Base-by-base conservation (phyloP, 1,284 basidiomycete genomes). In the Ceratobasidium sp. region DNA sequence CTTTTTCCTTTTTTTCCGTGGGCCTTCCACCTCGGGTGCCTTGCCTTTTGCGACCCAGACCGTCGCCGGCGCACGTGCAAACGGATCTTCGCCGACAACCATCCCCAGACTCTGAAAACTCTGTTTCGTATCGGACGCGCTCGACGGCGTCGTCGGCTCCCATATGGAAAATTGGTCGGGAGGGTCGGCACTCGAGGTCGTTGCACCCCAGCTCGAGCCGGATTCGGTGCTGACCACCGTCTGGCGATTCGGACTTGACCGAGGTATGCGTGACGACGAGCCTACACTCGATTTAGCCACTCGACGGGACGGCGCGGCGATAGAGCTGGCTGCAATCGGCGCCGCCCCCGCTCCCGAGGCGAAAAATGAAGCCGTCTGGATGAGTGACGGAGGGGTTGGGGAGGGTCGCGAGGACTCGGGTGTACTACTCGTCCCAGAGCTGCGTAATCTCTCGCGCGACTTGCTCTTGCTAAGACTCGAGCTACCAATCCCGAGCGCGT, bases 161-260 rank as follows among this genome's bases (percentile, higher is more conserved):
- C 54, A 44, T 18, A 38, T 16, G 2, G 41, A 71, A 8, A 50
- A 7, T 23, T 27, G 65, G 23, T 67, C 65, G 46, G 23, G 16
- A 4, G 62, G 62, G 5, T 65, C 62, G 4, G 20, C 62, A 18
- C 62, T 50, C 18, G 59, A 60, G 12, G 7, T 50, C 12, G 44
- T 50, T 12, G 35, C 65, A 7, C 41, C 65, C 41, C 41, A 67
- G 14, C 44, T 50, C 3, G 65, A 66, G 20, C 65, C 44, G 18
- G 69, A 71, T 30, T 57, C 69, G 6, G 69, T 71, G 55, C 52
- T 57, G n/a, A 60, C 69, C 3, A 71, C 69, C 20, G 69, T 71
- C 55, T 71, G 69, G 3, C 69, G 69, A 44, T 71, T 55, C 4
- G 50, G 14, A 6, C 46, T 41, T 7, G 67, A 65, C 38, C 18